A percentile compares a stretch with the other conserved stretches of the same genome.
phyloP scores from a whole-genome alignment of 164 flowering plant genomes.

The Berberis vulgaris region DNA sequence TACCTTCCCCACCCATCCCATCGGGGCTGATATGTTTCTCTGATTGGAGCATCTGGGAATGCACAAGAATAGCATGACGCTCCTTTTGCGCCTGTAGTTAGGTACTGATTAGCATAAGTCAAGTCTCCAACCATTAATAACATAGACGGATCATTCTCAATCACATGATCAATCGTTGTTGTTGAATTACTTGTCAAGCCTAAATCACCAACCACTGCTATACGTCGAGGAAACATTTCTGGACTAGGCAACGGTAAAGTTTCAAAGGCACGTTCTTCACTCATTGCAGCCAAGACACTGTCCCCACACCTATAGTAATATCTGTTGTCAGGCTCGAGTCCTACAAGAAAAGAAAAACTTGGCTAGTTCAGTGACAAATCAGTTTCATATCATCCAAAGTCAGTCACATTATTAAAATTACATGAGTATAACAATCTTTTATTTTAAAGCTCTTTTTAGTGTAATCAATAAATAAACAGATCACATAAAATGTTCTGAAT shows the following conservation, averaged over 20 bases:
- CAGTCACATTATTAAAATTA: too few species aligned
- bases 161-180: constrained; percentile 69
- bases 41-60: constrained; percentile 79
- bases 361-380: background rate
- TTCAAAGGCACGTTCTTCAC: constrained; percentile 52
- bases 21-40: constrained; percentile 92
- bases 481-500: too few species aligned
- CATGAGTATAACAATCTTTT: too few species aligned
- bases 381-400: too few species aligned
- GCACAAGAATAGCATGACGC: constrained; percentile 66
- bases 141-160: constrained; percentile 60
- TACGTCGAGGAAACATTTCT: constrained; percentile 43
- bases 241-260: constrained; percentile 48
- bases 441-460: too few species aligned
- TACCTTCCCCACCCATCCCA: constrained; percentile 99
- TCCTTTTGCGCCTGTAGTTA: constrained; percentile 72
- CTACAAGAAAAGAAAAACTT: constrained; percentile 21
- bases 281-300: constrained; percentile 70
- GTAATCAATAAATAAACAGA: too few species aligned
- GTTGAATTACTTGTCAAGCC: constrained; percentile 82
- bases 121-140: constrained; percentile 83
- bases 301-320: constrained; percentile 88
- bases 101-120: constrained; percentile 79
- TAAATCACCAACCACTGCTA: constrained; percentile 79
- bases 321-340: constrained; percentile 58